Percentiles rank a stretch among this genome's conserved stretches.
Conservation (phyloP, 305 asterid species). For the Solanum aculeatissimum region DNA sequence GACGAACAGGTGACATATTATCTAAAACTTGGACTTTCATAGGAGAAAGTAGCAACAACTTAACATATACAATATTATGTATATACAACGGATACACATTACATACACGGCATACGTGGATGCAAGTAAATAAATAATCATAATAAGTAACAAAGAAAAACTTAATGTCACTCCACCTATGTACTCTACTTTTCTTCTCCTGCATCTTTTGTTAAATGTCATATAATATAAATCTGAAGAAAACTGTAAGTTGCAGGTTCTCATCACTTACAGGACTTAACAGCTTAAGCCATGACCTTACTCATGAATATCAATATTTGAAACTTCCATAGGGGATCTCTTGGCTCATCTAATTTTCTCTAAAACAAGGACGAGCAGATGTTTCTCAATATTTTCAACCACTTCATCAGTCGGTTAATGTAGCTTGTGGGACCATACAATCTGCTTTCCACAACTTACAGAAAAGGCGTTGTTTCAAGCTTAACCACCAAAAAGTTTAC, state of each 20-base stretch:
- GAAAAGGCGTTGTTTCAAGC: neutral
- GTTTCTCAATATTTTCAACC: neutral
- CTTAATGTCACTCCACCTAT: neutral
- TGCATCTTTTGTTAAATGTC: neutral
- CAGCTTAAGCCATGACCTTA: neutral
- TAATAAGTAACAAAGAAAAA: neutral
- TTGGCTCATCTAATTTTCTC: neutral
- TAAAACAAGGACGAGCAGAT: neutral
- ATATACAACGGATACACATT: neutral
- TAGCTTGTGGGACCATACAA: neutral
- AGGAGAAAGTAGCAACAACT: neutral
- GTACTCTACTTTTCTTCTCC: neutral
- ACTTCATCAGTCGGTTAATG: neutral
- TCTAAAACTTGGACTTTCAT: neutral
- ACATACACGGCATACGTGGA: neutral
- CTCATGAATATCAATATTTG: neutral
- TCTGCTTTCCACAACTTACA: neutral
- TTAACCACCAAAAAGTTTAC: neutral
- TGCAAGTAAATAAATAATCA: neutral
- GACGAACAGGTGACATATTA: neutral
- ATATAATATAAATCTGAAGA: neutral
- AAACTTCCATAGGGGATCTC: neutral
- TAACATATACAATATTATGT: neutral
- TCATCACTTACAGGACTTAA: neutral
- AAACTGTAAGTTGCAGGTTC: neutral